Base-by-base conservation (phyloP, 2,329 filamentous ascomycete species). In the Aureobasidium namibiae region DNA sequence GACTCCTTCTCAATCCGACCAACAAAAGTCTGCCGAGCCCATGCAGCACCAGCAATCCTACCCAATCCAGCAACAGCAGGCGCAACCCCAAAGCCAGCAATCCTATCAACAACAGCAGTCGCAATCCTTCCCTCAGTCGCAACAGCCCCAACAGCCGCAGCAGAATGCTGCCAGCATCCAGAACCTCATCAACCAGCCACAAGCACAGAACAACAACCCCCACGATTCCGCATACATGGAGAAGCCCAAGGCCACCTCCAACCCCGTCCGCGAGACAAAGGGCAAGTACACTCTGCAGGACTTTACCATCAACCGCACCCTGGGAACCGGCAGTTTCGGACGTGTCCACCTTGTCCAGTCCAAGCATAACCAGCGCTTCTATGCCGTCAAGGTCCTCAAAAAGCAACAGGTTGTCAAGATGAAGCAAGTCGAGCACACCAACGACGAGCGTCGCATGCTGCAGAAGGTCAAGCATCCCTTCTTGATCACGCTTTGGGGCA, bases 391-490 rank as follows among this genome's bases (percentile, higher is more conserved):
- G 78, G 94, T 99, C 65, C 78, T 99, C 75, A 99, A 99, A 75
- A 99, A 99, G 82, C 87, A 87, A 50, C 94, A 99, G 76, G 92
- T 99, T 58, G 91, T 99, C 74, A 96, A 96, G 80, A 97, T 99
- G 94, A 99, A 99, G 83, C 94, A 99, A 76, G 91, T 99, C 62
- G 94, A 99, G 76, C 94, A 99, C 77, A 99, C 94, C 66, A 99
- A 99, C 70, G 94, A 99, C 75, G 94, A 99, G 78, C 83, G 94
- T 65, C 85, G 84, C 68, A 99, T 99, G 94, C 78, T 99, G 68
- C 89, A 90, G 72, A 89, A 95, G 73, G 94, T 97, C 73, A 95
- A 96, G 74, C 92, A 99, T 75, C 92, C 94, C 13, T 99, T 99
- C 76, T 80, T 99, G 64, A 94, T 99, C 71, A 99, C 94, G 1